A percentile compares a stretch with the other conserved stretches of the same genome.
phyloP scores from a whole-genome alignment of 192 early-diverging fungal genomes.

The Gigaspora rosea region DNA sequence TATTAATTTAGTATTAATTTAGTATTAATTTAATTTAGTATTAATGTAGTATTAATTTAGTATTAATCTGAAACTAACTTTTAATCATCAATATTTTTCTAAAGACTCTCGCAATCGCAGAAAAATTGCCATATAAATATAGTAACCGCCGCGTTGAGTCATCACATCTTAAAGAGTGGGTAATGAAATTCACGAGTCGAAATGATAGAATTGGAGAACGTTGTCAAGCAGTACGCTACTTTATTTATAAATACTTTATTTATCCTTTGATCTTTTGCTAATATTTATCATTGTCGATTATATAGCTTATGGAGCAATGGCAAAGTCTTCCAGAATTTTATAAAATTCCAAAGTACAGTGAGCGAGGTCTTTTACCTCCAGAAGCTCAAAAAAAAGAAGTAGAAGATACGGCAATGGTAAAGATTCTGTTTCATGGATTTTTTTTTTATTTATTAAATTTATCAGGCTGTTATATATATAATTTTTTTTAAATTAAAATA shows the following conservation, averaged over 20 bases:
- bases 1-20: too few species aligned
- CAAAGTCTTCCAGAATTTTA: neutral
- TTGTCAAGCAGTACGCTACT: neutral
- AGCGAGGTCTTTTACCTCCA: neutral
- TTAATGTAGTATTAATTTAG: too few species aligned
- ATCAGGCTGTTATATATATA: too few species aligned
- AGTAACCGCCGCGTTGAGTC: constrained; percentile 3
- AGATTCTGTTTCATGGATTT: neutral
- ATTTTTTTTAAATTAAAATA: too few species aligned
- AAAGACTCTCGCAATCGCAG: neutral
- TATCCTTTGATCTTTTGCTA: too few species aligned
- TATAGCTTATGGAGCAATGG: neutral
- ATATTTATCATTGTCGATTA: neutral
- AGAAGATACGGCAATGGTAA: neutral
- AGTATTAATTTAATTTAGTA: too few species aligned
- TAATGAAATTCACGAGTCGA: neutral
- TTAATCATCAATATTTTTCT: neutral
- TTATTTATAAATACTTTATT: neutral
- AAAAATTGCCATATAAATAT: constrained; percentile 8
- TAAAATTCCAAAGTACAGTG: neutral
- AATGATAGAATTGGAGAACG: neutral
- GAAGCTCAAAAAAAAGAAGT: neutral
- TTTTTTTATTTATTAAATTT: too few species aligned
- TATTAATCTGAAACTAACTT: neutral
- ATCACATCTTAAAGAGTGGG: constrained; percentile 24